Base-by-base conservation (phyloP, 495 filamentous ascomycete genomes). In the Bacidia gigantensis region DNA sequence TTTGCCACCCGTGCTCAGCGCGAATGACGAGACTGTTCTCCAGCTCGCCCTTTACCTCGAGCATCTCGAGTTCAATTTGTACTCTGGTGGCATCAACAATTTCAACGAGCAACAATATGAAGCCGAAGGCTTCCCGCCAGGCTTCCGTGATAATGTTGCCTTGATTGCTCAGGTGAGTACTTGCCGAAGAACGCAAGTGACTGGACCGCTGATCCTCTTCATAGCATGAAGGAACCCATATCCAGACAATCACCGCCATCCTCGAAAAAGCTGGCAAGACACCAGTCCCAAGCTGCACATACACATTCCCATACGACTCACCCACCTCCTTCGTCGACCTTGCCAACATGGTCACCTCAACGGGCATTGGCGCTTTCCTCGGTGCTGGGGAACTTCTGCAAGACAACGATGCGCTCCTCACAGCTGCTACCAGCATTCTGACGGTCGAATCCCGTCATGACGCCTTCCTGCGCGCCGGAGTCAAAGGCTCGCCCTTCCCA, bases 361-460 rank as follows among this genome's bases (percentile, higher is more conserved):
- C 56, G 17, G 62, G 62, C 26, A 64, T 64, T 32, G 62, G 62
- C 23, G 62, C 62, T 41, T 64, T 63, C 44, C 55, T 64, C 14
- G 62, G 62, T 2, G 61, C 56, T 2, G 76, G 72, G 1, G 66
- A 70, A 0, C 63, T 69, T 22, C 67, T 79, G 49, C 58, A 66
- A 46, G 64, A 68, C 47, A 67, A 72, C 44, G 51, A 45, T n/a
- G 40, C 26, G 11, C 67, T 68, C 54, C 62, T 78, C 20, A 72
- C 72, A 2, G 72, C 71, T 18, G 77, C 75, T 1, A 71, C 66
- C 38, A 67, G 67, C 39, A 79, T 80, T 52, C 63, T 78, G 12
- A 76, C 76, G 14, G 62, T 79, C 44, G 76, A 80, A 57, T 64
- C 73, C 39, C 67, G 76, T 5, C 76, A 78, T 59, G 70, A 66